Evolutionary conservation across 352 stramenopile genomes (phyloP).

Genomic region (Globisporangium paroecandrum): DNA sequence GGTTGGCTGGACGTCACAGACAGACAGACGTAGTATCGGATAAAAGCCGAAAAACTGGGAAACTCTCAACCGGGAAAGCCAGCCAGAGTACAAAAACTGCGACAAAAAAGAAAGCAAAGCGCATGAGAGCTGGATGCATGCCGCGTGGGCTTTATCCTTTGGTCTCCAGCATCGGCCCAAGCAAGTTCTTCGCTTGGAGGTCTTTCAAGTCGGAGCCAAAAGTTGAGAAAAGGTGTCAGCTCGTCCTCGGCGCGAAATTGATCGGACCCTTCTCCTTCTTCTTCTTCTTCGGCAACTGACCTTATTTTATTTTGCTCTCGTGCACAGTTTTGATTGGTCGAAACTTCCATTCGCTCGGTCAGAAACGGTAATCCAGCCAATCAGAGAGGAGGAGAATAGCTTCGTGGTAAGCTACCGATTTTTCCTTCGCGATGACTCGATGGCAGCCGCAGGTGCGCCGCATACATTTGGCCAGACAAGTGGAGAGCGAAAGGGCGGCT

Average conservation of each 20-base stretch:
- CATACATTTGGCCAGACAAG: not conserved
- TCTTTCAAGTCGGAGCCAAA: not conserved
- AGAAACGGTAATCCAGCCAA: not conserved
- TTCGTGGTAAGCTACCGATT: not conserved
- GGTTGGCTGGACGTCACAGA: too few species aligned
- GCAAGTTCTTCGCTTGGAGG: not conserved
- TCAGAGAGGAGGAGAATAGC: not conserved
- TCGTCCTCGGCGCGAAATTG: not conserved
- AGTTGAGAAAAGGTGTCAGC: not conserved
- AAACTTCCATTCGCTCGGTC: not conserved
- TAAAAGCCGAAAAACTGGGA: too few species aligned
- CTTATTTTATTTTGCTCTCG: not conserved
- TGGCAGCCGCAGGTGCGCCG: not conserved
- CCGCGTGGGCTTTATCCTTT: not conserved
- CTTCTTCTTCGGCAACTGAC: not conserved
- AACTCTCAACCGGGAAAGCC: not conserved
- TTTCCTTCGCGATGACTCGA: constrained; percentile 1
- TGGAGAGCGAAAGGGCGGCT: constrained; percentile 2
- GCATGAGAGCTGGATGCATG: not conserved
- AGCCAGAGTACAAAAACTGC: not conserved
- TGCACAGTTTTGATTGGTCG: not conserved
- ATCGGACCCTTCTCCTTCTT: not conserved
- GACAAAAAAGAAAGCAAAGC: not conserved
- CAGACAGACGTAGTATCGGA: too few species aligned
- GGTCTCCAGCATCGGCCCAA: not conserved